These are phyloP conservation scores for Bidens hawaiensis DNA, from an alignment of 140 eudicot genomes.

Conservation along the genomic window DNA sequence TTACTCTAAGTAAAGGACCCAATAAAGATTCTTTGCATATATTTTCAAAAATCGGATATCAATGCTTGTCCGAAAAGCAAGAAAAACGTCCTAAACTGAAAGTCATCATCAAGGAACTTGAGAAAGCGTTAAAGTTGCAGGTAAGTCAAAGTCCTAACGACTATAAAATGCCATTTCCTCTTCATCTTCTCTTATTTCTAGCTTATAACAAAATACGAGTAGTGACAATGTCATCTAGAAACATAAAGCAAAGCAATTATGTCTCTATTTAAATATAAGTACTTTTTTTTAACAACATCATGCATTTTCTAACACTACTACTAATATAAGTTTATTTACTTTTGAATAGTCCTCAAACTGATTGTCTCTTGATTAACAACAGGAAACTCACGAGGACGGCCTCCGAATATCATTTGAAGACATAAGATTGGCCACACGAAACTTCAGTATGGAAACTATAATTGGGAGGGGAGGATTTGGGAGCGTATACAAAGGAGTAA, in stretches of 20 bases:
- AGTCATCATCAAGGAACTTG: neutral
- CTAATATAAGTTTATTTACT: neutral
- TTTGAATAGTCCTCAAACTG: neutral
- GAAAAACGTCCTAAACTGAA: neutral
- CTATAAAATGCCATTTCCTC: no score
- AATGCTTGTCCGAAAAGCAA: neutral
- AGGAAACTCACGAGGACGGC: neutral
- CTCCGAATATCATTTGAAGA: neutral
- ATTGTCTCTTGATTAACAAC: neutral
- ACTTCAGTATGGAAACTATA: neutral
- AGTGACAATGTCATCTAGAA: no score
- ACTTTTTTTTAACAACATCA: no score
- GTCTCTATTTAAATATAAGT: no score
- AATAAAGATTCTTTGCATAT: neutral
- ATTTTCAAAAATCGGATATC: neutral
- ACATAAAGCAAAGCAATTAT: no score
- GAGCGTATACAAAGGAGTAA: neutral
- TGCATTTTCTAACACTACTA: no score
- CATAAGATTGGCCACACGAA: neutral
- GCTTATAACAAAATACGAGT: no score
- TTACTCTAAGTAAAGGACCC: conserved; percentile 1
- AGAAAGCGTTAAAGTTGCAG: neutral
- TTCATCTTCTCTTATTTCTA: no score
- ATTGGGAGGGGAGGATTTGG: neutral
- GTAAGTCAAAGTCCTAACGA: neutral